A percentile compares a stretch with the other conserved stretches of the same genome.
Conservation (phyloP, 192 early-diverging fungal genomes). For the Entomortierella chlamydospora region DNA sequence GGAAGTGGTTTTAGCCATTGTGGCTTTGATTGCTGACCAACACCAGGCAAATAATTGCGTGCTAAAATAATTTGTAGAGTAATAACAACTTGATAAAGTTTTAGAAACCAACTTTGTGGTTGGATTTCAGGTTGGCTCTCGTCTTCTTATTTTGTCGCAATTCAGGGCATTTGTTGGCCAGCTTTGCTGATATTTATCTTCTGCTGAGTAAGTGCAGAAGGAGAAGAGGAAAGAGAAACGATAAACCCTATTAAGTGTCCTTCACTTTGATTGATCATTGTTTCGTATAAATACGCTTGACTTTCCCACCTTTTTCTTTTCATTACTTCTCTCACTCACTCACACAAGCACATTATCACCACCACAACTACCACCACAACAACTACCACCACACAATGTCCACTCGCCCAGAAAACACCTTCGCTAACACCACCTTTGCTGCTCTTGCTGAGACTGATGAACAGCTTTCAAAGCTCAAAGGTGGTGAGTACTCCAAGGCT, state of each 20-base stretch:
- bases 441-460: slow-evolving; percentile 33
- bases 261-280: no score
- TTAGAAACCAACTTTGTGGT: no score
- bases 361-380: background rate
- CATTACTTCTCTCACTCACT: background rate
- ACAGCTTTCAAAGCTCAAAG: slow-evolving; percentile 40
- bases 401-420: slow-evolving; percentile 45
- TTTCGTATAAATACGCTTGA: slow-evolving; percentile 14
- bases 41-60: no score
- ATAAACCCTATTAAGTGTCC: no score
- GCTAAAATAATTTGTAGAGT: no score
- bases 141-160: no score
- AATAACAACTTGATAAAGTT: no score
- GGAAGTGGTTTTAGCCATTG: no score
- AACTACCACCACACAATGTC: slow-evolving; percentile 26
- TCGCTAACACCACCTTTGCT: slow-evolving; percentile 36
- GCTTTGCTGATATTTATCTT: no score
- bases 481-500: slow-evolving; percentile 37
- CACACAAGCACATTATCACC: background rate
- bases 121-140: no score
- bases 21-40: no score
- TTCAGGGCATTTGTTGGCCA: no score
- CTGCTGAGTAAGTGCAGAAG: background rate
- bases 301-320: background rate
- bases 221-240: background rate